A percentile compares a stretch with the other conserved stretches of the same genome.
These are phyloP conservation scores for Flaveria brownii DNA, from an alignment of 129 eudicot genomes.

Conservation along the genomic window DNA sequence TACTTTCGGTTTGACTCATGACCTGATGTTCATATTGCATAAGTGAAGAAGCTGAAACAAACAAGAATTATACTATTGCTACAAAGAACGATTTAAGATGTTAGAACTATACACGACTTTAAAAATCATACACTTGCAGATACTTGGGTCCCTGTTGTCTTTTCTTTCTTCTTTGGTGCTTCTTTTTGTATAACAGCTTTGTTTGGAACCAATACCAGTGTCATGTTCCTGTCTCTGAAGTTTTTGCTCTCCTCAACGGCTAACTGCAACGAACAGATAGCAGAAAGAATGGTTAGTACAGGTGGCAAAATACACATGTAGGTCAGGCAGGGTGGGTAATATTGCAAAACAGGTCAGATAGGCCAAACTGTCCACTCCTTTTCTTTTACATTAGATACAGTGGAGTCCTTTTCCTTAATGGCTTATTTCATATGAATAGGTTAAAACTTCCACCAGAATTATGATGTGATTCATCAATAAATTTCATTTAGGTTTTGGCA, in stretches of 20 bases:
- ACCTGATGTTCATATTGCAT: background rate
- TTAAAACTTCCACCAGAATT: background rate
- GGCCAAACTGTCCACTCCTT: background rate
- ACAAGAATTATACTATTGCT: conserved; percentile 29
- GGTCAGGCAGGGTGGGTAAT: background rate
- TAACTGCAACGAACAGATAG: conserved; percentile 46
- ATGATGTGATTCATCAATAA: too few species aligned
- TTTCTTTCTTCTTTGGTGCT: conserved; percentile 58
- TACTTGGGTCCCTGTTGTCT: conserved; percentile 31
- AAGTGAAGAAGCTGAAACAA: conserved; percentile 20
- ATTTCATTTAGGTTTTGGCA: background rate
- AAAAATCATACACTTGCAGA: conserved; percentile 39
- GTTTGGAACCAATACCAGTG: conserved; percentile 71
- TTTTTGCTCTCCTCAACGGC: conserved; percentile 78
- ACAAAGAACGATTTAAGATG: conserved; percentile 20
- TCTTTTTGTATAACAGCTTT: conserved; percentile 69
- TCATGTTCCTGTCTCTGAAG: conserved; percentile 70
- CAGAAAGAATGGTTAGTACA: background rate
- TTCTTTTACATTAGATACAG: background rate
- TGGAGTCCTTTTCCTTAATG: background rate
- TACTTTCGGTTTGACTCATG: background rate
- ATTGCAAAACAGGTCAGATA: background rate
- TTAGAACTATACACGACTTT: conserved; percentile 51
- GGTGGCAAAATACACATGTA: too few species aligned
- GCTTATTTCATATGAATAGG: background rate